Evolutionary conservation across 2,329 filamentous ascomycete genomes (phyloP), one percentile per base, ranked within the genome.

Genomic region (Fusarium sp.): DNA sequence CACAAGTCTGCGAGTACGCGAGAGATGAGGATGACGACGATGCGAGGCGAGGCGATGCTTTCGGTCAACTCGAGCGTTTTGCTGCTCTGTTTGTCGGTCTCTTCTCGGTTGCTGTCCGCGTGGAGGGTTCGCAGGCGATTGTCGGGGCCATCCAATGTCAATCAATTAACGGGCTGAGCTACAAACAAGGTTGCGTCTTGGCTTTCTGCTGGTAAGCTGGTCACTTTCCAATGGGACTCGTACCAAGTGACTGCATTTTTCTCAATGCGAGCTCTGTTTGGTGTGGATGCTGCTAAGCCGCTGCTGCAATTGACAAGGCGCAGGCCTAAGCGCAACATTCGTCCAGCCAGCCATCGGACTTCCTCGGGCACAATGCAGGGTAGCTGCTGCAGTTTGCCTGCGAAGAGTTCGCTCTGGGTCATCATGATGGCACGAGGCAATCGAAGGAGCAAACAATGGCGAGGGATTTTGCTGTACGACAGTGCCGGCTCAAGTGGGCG

Each of bases 301-400:
- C 46, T 29, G 29, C 16, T 31, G 46, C 27, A 33, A 51, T 46
- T n/a, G 42, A 46, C 23, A 27, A 46, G 33, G 23, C 46, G 46
- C 46, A 50, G 46, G 7, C 6, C 27, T 4, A 31, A 57, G 23
- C 27, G 18, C 29, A n/a, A 44, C 36, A 50, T 34, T n/a, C 18
- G 42, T 27, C 16, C 29, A 31, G 25, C 25, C 34, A 57, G 20
- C 36, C 14, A 20, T 20, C 25, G 40, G 44, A 18, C 13, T 18
- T 44, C 36, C 23, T 16, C 27, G 34, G 18, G 36, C n/a, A 33
- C 46, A 44, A 58, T 63, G 64, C 64, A 72, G 66, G 66, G 64
- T 71, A 72, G 50, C 33, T 65, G 50, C n/a, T 67, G 50, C 50
- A 33, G 58, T 59, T 58, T 64, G 40, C 60, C 49, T 65, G 56